Conservation (phyloP, 345 rosid species). For the Brassica juncea region DNA sequence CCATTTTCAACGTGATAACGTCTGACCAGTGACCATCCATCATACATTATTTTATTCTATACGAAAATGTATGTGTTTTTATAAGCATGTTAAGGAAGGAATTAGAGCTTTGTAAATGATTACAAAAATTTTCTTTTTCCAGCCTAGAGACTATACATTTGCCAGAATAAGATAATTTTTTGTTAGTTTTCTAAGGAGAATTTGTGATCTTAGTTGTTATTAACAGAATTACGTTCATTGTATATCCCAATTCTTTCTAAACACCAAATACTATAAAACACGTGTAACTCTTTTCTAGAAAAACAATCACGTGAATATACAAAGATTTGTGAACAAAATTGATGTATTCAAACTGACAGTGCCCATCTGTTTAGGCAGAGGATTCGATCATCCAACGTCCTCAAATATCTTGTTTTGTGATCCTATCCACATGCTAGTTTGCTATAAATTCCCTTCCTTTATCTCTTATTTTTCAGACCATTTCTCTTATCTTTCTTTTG, state of each 20-base stretch:
- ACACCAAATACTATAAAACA: neutral
- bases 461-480: slow-evolving; percentile 11
- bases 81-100: neutral
- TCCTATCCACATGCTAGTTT: slow-evolving; percentile 29
- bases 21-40: neutral
- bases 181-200: neutral
- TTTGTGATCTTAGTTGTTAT: neutral
- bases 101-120: neutral
- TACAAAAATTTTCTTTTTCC: neutral
- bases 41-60: neutral
- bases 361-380: slow-evolving; percentile 40
- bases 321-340: slow-evolving; percentile 21
- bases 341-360: slow-evolving; percentile 29
- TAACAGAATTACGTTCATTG: neutral
- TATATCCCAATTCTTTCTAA: neutral
- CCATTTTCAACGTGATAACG: neutral
- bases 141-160: neutral
- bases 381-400: slow-evolving; percentile 42
- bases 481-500: slow-evolving; percentile 24
- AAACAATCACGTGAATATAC: neutral
- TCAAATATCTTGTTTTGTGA: slow-evolving; percentile 23
- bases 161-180: neutral
- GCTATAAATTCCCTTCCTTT: slow-evolving; percentile 30
- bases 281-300: slow-evolving; percentile 7
- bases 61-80: neutral